These are phyloP conservation scores for Oryza rufipogon DNA, from an alignment of 176 grass and related monocot species.

Conservation along the genomic window DNA sequence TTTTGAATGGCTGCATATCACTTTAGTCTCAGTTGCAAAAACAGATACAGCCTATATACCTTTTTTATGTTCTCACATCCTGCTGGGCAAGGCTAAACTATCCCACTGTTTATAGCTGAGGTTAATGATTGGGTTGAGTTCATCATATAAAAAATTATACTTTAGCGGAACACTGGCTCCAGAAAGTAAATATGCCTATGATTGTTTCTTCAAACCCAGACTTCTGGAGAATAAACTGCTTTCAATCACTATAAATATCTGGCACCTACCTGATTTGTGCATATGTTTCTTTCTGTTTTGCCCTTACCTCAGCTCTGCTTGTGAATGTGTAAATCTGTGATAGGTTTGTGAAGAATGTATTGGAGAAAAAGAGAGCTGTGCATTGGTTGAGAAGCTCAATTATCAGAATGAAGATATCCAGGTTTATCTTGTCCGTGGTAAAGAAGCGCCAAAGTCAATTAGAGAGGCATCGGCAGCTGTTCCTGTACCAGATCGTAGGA, in stretches of 20 bases:
- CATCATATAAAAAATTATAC: neutral
- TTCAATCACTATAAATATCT: neutral
- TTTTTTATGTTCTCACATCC: constrained; percentile 16
- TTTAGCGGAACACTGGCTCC: neutral
- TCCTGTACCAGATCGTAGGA: constrained; percentile 71
- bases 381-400: constrained; percentile 79
- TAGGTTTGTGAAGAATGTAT: constrained; percentile 96
- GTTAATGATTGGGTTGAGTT: neutral
- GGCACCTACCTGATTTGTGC: neutral
- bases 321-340: constrained; percentile 32
- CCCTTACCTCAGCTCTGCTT: neutral
- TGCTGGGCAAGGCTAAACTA: constrained; percentile 13
- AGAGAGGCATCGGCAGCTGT: constrained; percentile 64
- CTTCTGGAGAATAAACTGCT: constrained; percentile 18
- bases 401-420: constrained; percentile 79
- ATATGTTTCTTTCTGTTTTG: neutral
- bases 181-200: constrained; percentile 1
- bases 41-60: neutral
- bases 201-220: neutral
- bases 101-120: neutral
- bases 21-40: constrained; percentile 5
- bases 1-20: constrained; percentile 8
- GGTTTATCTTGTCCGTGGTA: constrained; percentile 87
- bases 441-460: constrained; percentile 94
- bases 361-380: constrained; percentile 87